Evolutionary conservation across 2,329 filamentous ascomycete genomes (phyloP), one percentile per base, ranked within the genome.

Genomic region (Monilinia fructigena): DNA sequence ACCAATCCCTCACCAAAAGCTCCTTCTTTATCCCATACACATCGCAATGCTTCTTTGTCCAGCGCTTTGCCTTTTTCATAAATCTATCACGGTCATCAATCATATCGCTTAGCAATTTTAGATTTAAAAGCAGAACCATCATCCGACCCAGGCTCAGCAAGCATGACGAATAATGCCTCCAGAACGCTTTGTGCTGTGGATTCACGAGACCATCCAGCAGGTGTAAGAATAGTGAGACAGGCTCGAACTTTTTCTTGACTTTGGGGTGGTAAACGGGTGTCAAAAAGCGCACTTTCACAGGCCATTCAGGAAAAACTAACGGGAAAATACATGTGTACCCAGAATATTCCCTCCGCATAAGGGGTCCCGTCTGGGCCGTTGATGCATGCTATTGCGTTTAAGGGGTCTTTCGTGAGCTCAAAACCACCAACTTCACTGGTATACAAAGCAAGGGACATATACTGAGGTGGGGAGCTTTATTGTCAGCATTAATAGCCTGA

Each of bases 341-440:
- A 62, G 59, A 62, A 62, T 20, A 53, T 53, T 31, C 59, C 59
- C 10, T 47, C 47, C 4, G 47, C 47, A 14, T 62, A 62, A 12
- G 59, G 47, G 14, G 28, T n/a, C 2, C 26, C n/a, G 6, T 6
- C 14, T 8, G 59, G 59, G 8, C 47, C 59, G 14, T 62, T 47
- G 11, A 62, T 62, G n/a, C 47, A 52, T 28, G 59, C 59, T 14
- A 45, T 4, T 20, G 23, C 55, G 6, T 58, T 42, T 45, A 4
- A 10, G 18, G 20, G 23, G 16, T 45, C 38, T 1, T 26, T 18
- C 7, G 31, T 35, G 31, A 35, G 31, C 31, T 35, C 7, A 35
- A 35, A 35, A 7, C 5, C 31, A 35, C 31, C 31, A 35, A 35
- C 31, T 35, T 7, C 31, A 35, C 31, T 35, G 5, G 7, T 35